Percentiles rank a stretch among this genome's conserved stretches.
Conservation (phyloP, 1,284 basidiomycete genomes). For the Sporisorium reilianum region DNA sequence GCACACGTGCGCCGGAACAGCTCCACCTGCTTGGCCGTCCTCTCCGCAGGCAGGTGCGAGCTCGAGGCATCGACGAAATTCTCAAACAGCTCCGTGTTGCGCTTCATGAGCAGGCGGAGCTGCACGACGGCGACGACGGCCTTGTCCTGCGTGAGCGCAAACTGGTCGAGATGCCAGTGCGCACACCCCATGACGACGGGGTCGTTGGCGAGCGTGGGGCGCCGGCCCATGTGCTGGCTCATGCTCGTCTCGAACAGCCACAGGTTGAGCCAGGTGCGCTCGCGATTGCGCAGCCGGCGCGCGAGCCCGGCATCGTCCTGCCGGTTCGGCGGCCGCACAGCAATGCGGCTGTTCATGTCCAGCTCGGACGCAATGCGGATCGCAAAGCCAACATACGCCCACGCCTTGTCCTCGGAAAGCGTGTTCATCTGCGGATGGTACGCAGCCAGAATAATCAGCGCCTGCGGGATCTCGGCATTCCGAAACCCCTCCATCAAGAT, state of each 20-base stretch:
- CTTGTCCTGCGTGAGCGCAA: slow-evolving; percentile 45
- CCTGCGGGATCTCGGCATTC: slow-evolving; percentile 50
- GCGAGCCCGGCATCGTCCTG: slow-evolving; percentile 34
- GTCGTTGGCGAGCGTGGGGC: slow-evolving; percentile 51
- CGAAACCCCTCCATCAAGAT: slow-evolving; percentile 49
- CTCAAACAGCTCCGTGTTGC: slow-evolving; percentile 52
- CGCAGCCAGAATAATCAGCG: slow-evolving; percentile 42
- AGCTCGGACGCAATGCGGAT: slow-evolving; percentile 56
- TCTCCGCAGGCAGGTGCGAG: slow-evolving; percentile 11
- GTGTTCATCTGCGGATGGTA: slow-evolving; percentile 54
- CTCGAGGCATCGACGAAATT: slow-evolving; percentile 34
- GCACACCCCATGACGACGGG: slow-evolving; percentile 53
- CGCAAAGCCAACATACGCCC: slow-evolving; percentile 50
- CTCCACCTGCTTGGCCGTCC: slow-evolving; percentile 46
- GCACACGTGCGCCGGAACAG: slow-evolving; percentile 45
- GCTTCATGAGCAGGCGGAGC: slow-evolving; percentile 40
- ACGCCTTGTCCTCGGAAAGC: slow-evolving; percentile 46
- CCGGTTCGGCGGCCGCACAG: slow-evolving; percentile 16
- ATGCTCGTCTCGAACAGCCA: slow-evolving; percentile 56
- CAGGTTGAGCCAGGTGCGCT: slow-evolving; percentile 55
- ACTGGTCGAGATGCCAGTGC: slow-evolving; percentile 50
- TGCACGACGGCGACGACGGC: slow-evolving; percentile 55
- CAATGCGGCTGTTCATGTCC: slow-evolving; percentile 51
- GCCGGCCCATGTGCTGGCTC: slow-evolving; percentile 54
- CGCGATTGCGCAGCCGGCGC: slow-evolving; percentile 37